These are phyloP conservation scores for Psilocybe tampanensis DNA, from an alignment of 768 basidiomycete genomes.

Conservation along the genomic window DNA sequence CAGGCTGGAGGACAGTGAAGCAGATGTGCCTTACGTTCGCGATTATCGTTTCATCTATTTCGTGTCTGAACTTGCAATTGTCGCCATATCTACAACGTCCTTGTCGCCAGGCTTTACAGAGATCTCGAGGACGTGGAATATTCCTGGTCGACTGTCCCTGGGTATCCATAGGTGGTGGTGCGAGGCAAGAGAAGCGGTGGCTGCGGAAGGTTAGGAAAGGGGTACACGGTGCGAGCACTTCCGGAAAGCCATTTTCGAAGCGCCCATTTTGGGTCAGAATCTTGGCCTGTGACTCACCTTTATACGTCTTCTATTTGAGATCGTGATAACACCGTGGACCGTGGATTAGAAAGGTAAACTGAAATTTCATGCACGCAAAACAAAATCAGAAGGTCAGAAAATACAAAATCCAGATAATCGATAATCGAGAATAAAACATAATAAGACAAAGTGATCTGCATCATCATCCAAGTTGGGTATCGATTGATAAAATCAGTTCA, in stretches of 20 bases:
- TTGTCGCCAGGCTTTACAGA: slow-evolving; percentile 9
- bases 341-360: not conserved
- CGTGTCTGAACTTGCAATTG: slow-evolving; percentile 14
- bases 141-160: not conserved
- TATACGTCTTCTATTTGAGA: no score
- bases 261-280: not conserved
- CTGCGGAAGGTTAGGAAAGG: not conserved
- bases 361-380: not conserved
- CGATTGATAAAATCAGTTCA: not conserved
- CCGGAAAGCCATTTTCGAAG: not conserved
- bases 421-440: not conserved
- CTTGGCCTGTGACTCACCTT: not conserved
- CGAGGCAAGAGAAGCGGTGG: not conserved
- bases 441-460: not conserved
- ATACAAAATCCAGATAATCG: not conserved
- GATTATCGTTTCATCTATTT: not conserved
- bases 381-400: not conserved
- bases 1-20: no score
- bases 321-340: no score
- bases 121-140: not conserved
- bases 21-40: not conserved
- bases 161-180: slow-evolving; percentile 8
- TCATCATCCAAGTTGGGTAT: not conserved
- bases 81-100: slow-evolving; percentile 12
- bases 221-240: not conserved